Conservation (phyloP, 495 filamentous ascomycete species). For the Aspergillus diversus region DNA sequence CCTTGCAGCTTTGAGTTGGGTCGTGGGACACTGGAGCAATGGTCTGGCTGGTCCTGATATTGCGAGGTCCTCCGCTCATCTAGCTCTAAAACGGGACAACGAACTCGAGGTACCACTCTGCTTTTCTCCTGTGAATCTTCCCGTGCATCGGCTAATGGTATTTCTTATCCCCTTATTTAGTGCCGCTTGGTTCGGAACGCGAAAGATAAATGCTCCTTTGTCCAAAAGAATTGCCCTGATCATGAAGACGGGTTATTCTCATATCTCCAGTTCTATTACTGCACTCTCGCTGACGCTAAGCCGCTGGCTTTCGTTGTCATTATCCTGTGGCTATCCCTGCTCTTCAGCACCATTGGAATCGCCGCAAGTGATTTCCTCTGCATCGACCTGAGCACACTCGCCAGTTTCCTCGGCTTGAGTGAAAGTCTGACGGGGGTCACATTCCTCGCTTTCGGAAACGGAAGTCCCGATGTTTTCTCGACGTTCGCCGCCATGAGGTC, state of each 20-base stretch:
- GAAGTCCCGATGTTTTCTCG: slow-evolving; percentile 98
- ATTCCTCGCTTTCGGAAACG: slow-evolving; percentile 96
- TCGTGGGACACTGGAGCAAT: slow-evolving; percentile 18
- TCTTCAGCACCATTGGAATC: slow-evolving; percentile 98
- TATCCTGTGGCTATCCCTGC: slow-evolving; percentile 79
- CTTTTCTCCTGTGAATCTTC: neutral
- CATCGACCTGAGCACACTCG: slow-evolving; percentile 91
- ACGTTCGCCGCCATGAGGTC: slow-evolving; percentile 98
- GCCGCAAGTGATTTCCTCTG: slow-evolving; percentile 98
- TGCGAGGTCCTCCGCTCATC: slow-evolving; percentile 6
- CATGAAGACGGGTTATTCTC: slow-evolving; percentile 89
- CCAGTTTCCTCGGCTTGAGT: slow-evolving; percentile 85
- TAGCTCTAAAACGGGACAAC: slow-evolving; percentile 29
- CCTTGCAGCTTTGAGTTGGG: slow-evolving; percentile 34
- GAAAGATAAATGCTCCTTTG: slow-evolving; percentile 83
- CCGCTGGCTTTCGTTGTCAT: slow-evolving; percentile 78
- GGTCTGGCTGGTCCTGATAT: slow-evolving; percentile 2
- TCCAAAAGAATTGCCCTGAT: slow-evolving; percentile 78
- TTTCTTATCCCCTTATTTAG: slow-evolving; percentile 36
- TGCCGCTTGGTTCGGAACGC: slow-evolving; percentile 81
- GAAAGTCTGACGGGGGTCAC: slow-evolving; percentile 97
- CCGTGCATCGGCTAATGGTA: slow-evolving; percentile 1
- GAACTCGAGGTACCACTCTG: slow-evolving; percentile 41
- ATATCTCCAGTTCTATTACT: slow-evolving; percentile 93
- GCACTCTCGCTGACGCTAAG: slow-evolving; percentile 68